Percentiles rank a stretch among this genome's conserved stretches.
These are phyloP conservation scores for Dimargaris xerosporica DNA, from an alignment of 192 early-diverging fungal genomes.

Conservation along the genomic window DNA sequence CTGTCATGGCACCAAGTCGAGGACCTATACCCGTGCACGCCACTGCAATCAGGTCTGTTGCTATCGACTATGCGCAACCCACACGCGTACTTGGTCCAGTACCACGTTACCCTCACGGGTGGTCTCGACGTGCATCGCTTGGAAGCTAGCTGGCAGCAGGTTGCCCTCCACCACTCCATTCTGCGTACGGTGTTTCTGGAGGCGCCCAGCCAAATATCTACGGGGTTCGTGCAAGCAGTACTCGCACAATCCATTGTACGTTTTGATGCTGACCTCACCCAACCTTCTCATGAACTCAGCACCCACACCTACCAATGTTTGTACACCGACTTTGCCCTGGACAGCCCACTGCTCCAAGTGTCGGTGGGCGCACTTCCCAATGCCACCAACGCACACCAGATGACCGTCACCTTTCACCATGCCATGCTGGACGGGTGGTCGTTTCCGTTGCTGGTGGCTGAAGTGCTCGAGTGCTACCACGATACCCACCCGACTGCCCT, in stretches of 20 bases:
- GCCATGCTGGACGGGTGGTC: conserved; percentile 4
- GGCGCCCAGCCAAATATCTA: neutral
- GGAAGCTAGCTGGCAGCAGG: neutral
- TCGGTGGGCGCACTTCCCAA: neutral
- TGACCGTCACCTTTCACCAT: neutral
- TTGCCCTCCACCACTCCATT: neutral
- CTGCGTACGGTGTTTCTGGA: conserved; percentile 5
- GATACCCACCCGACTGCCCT: too few relatives aligned
- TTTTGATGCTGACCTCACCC: neutral
- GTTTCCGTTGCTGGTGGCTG: neutral
- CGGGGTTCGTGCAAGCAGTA: conserved; percentile 2
- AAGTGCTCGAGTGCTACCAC: too few relatives aligned
- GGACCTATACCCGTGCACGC: neutral
- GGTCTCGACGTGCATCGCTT: neutral
- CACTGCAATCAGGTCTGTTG: conserved; percentile 1
- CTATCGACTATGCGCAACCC: neutral
- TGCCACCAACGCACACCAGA: too few relatives aligned
- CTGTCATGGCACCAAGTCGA: neutral
- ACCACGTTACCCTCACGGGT: neutral
- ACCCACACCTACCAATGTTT: neutral
- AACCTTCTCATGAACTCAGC: too few relatives aligned
- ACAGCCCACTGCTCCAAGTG: neutral
- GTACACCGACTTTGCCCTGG: too few relatives aligned
- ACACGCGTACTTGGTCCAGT: conserved; percentile 5
- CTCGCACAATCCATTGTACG: neutral